These are phyloP conservation scores for Cucumis melo DNA, from an alignment of 306 rosid genomes.

Conservation along the genomic window DNA sequence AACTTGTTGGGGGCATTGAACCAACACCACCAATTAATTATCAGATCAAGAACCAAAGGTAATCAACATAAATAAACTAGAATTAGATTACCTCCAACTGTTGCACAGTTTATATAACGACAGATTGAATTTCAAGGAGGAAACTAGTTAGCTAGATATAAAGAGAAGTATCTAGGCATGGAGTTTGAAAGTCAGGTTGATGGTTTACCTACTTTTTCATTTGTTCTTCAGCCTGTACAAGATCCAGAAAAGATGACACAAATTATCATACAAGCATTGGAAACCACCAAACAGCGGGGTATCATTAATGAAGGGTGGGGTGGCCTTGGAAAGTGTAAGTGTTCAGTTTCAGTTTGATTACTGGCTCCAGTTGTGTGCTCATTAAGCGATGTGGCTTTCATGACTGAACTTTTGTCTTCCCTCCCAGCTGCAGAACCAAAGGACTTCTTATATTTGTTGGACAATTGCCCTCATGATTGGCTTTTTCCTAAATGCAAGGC, in stretches of 20 bases:
- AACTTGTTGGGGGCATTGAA: not conserved
- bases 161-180: not conserved
- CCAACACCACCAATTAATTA: not conserved
- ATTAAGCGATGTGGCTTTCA: not conserved
- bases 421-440: constrained; percentile 74
- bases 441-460: constrained; percentile 67
- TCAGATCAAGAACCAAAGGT: not conserved
- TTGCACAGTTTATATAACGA: not conserved
- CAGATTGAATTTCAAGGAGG: not conserved
- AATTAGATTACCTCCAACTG: not conserved
- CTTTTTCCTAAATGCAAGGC: constrained; percentile 92
- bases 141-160: not conserved
- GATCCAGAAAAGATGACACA: constrained; percentile 90
- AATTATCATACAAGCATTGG: constrained; percentile 79
- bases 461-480: constrained; percentile 95
- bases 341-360: not conserved
- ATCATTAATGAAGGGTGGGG: constrained; percentile 99
- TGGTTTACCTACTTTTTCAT: not conserved
- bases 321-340: constrained; percentile 91
- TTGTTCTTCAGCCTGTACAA: constrained; percentile 73
- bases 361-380: not conserved
- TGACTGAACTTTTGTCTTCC: constrained; percentile 16
- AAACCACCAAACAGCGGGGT: constrained; percentile 82
- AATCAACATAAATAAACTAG: not conserved
- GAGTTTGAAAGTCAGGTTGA: not conserved